These are phyloP conservation scores for Mucor circinelloides DNA, from an alignment of 371 early-diverging fungal genomes.

Conservation along the genomic window DNA sequence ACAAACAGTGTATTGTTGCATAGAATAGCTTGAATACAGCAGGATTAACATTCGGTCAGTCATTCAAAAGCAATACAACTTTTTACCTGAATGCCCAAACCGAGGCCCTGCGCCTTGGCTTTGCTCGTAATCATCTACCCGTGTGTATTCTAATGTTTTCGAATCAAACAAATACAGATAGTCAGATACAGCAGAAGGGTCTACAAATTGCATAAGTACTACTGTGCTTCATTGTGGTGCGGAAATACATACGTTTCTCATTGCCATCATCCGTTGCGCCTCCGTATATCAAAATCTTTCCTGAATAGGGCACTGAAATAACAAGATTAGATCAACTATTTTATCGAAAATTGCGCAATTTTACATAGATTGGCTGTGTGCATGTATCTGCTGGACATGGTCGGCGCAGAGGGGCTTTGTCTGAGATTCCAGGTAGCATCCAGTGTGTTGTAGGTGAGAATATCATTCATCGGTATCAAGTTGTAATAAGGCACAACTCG, in stretches of 20 bases:
- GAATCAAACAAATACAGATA: slow-evolving; percentile 22
- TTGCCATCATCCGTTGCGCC: slow-evolving; percentile 19
- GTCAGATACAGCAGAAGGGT: slow-evolving; percentile 11
- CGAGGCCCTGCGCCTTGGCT: slow-evolving; percentile 17
- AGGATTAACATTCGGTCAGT: background rate
- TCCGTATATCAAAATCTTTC: slow-evolving; percentile 19
- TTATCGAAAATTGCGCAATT: background rate
- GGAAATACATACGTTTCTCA: slow-evolving; percentile 4
- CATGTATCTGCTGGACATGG: slow-evolving; percentile 11
- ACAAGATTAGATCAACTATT: background rate
- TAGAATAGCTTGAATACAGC: slow-evolving; percentile 6
- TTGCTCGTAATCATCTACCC: slow-evolving; percentile 7
- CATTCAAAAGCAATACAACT: background rate
- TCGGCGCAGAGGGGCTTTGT: background rate
- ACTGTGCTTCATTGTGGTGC: background rate
- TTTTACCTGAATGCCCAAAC: slow-evolving; percentile 22
- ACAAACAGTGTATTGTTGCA: slow-evolving; percentile 16
- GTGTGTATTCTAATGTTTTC: slow-evolving; percentile 20
- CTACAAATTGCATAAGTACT: too few species aligned
- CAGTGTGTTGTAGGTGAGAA: slow-evolving; percentile 13
- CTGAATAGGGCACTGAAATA: slow-evolving; percentile 18
- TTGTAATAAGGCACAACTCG: background rate
- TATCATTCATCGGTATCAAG: slow-evolving; percentile 7
- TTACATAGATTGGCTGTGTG: slow-evolving; percentile 22
- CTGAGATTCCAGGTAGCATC: slow-evolving; percentile 8